A percentile compares a stretch with the other conserved stretches of the same genome.
phyloP scores from a whole-genome alignment of 257 asterid genomes.

The Nicotiana tabacum region DNA sequence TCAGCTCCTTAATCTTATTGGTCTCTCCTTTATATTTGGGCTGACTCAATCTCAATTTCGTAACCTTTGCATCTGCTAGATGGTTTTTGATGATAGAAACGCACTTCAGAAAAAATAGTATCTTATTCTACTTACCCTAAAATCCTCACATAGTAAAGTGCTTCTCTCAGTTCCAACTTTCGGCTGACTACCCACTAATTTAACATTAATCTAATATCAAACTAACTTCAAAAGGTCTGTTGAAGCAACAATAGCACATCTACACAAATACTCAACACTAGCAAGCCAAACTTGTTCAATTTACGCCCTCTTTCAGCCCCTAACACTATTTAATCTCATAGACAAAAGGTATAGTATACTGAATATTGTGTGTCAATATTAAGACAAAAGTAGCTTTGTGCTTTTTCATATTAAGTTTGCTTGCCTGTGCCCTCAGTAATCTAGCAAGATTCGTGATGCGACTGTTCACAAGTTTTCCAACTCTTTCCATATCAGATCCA shows the following conservation, averaged over 20 bases:
- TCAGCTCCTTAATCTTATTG: too few relatives aligned
- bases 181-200: not conserved
- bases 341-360: not conserved
- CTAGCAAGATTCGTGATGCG: not conserved
- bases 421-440: not conserved
- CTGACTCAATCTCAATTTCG: too few relatives aligned
- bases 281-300: not conserved
- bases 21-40: too few relatives aligned
- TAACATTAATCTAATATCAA: too few relatives aligned
- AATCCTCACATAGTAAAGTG: not conserved
- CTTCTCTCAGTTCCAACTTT: not conserved
- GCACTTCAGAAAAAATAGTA: not conserved
- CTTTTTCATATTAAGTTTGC: not conserved
- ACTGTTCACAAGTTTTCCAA: not conserved
- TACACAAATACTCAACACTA: not conserved
- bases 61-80: too few relatives aligned
- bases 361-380: not conserved
- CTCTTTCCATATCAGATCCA: not conserved
- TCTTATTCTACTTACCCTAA: not conserved
- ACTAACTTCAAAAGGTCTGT: not conserved
- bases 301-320: not conserved
- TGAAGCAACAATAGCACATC: not conserved
- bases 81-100: too few relatives aligned
- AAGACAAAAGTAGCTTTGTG: not conserved
- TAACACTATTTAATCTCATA: not conserved